Base-by-base conservation (phyloP, 2,329 filamentous ascomycete genomes). In the Penicillium psychrosexuale region DNA sequence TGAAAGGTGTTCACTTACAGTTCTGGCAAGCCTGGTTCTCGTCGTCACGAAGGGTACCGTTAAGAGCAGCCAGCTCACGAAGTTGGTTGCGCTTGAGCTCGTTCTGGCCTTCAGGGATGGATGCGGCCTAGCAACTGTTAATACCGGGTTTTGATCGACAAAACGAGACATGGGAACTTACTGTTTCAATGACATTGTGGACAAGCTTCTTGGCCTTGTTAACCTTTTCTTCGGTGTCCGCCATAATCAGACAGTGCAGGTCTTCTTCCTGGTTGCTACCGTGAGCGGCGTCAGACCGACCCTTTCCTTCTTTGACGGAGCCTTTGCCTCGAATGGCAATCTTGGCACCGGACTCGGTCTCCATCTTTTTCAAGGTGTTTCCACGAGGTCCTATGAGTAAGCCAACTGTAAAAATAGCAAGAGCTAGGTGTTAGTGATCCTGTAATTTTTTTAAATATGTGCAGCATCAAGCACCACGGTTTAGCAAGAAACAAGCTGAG, bases 241-340 rank as follows among this genome's bases (percentile, higher is more conserved):
- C 94, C 94, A 99, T 99, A 79, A 99, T 97, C 73, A 99, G 81
- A 77, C 94, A 99, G 78, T 99, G 94, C 55, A 99, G 83, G 75
- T 99, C 94, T 79, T 99, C 94, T 81, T 99, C 94, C 83, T 99
- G 94, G 82, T 99, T 99, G 84, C 94, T 97, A 75, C 93, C 91
- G 78, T 99, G 94, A 79, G 94, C 94, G 69, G 94, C 94, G 76
- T 99, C 94, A 80, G 94, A 97, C 66, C 94, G 91, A 66, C 94
- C 94, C 77, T 99, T 99, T 81, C 94, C 94, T 84, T 99, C 94
- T 78, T 99, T 99, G 74, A 99, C 94, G 69, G 94, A 99, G 74
- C 94, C 94, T 79, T 99, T 99, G 81, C 94, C 94, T 78, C 94
- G 93, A 73, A 99, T 99, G 66, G 94, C 94, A 80, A 99, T 99